phyloP scores from a whole-genome alignment of 2,329 filamentous ascomycete species.

The Aspergillus sp. region DNA sequence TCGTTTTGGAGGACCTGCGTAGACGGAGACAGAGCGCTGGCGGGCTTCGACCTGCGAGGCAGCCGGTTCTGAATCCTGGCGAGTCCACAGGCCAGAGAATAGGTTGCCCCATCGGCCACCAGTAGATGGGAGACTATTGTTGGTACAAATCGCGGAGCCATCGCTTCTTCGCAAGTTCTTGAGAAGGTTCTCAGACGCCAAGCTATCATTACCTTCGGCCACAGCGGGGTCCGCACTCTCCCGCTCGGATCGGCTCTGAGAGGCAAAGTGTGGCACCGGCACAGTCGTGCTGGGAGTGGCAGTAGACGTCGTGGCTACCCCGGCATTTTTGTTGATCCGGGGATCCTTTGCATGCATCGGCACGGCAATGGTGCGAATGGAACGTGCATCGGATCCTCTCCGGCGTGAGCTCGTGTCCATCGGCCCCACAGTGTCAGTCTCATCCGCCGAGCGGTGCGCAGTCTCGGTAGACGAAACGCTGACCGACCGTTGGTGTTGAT shows the following conservation, averaged over 20 bases:
- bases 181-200: constrained; percentile 57
- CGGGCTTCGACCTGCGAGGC: constrained; percentile 24
- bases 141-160: constrained; percentile 47
- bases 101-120: constrained; percentile 56
- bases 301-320: constrained; percentile 53
- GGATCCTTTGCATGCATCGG: constrained; percentile 48
- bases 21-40: constrained; percentile 29
- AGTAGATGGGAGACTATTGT: constrained; percentile 47
- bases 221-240: constrained; percentile 23
- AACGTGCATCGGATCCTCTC: constrained; percentile 45
- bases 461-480: constrained; percentile 47
- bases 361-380: constrained; percentile 43
- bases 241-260: constrained; percentile 33
- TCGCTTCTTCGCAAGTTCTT: constrained; percentile 55
- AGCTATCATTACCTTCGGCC: constrained; percentile 37
- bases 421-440: constrained; percentile 26
- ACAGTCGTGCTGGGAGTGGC: constrained; percentile 51
- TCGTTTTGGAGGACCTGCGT: constrained; percentile 24
- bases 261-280: constrained; percentile 55
- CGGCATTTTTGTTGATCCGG: constrained; percentile 46
- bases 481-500: constrained; percentile 39
- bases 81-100: constrained; percentile 57
- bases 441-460: constrained; percentile 34
- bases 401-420: constrained; percentile 28
- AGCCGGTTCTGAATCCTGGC: constrained; percentile 44